phyloP scores from a whole-genome alignment of 2,329 filamentous ascomycete species.

The Scytalidium lignicola region DNA sequence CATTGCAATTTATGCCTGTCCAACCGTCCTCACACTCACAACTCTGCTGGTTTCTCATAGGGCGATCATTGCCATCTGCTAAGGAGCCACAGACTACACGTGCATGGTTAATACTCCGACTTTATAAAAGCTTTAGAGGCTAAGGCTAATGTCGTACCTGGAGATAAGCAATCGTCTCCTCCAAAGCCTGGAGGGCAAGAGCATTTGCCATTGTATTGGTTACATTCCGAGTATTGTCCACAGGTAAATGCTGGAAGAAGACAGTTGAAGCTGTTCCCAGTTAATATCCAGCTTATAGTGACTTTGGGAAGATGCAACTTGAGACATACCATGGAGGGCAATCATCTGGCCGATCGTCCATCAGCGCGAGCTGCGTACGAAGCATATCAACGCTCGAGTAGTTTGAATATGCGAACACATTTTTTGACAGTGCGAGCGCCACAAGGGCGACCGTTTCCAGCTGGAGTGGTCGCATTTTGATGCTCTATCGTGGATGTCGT shows the following conservation, averaged over 20 bases:
- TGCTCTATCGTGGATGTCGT: neutral
- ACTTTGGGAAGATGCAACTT: constrained; percentile 12
- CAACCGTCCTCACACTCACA: constrained; percentile 92
- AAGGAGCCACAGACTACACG: constrained; percentile 75
- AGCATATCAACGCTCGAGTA: constrained; percentile 57
- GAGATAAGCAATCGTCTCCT: constrained; percentile 86
- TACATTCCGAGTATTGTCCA: constrained; percentile 85
- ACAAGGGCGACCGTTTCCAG: constrained; percentile 16
- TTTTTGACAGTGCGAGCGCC: constrained; percentile 35
- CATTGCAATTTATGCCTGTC: constrained; percentile 96
- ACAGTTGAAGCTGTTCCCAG: constrained; percentile 79
- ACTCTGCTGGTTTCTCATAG: constrained; percentile 62
- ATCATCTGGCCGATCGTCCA: constrained; percentile 67
- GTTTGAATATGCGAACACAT: constrained; percentile 42
- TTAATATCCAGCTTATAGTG: constrained; percentile 11
- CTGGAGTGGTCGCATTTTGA: constrained; percentile 3
- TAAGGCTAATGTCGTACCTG: constrained; percentile 44
- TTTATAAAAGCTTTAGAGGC: neutral
- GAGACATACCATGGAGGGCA: constrained; percentile 69
- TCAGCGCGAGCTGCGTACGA: constrained; percentile 62
- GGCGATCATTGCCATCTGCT: constrained; percentile 72
- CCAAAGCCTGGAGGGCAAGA: constrained; percentile 88
- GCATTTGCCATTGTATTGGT: constrained; percentile 87
- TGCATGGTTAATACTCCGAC: constrained; percentile 9
- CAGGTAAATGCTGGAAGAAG: constrained; percentile 88